Evolutionary conservation across 169 alveolate genomes (phyloP), one percentile per base, ranked within the genome.

Genomic region (Plasmodium coatneyi): DNA sequence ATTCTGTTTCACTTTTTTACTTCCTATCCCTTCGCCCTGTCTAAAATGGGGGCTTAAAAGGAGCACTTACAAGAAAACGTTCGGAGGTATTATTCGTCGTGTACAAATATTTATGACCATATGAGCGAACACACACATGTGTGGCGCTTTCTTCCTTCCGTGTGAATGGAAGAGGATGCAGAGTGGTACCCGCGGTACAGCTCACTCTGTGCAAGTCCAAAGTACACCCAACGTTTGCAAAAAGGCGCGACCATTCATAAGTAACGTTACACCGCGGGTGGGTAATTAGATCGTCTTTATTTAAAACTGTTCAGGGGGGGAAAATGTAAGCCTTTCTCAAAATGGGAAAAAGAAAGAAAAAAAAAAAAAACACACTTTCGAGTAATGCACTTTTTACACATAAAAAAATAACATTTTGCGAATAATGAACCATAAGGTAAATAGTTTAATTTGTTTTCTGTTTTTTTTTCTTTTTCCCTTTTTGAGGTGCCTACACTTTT

Each of bases 341-440:
- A 49, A 49, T 22, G 60, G 60, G 54, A 0, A 9, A 81, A 54
- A 54, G 0, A 82, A 39, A 82, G 6, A 82, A 60, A 54, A 82
- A 34, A 54, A 16, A 82, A 82, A 32, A 49, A 22, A 30, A 71
- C 43, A 81, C 46, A 81, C 71, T 49, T 81, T 81, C 76, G 80
- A 34, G 89, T 25, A 81, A 49, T 49, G 80, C 39, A 28, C 71
- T 30, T 39, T 43, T 81, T 16, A 66, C 46, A 49, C 71, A 81
- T 49, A 81, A 81, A 81, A 49, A 66, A 28, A 22, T 19, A 66
- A 66, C 76, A 66, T 66, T 66, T 66, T 66, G 16, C 76, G 14
- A 66, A 66, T 10, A 14, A 19, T 66, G 19, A 66, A 66, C 22
- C 30, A 19, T 66, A 5, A 7, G 76, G 76, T 66, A 6, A n/a